Evolutionary conservation across 2,329 filamentous ascomycete genomes (phyloP).

Genomic region (Ceratocystis eucalypticola): DNA sequence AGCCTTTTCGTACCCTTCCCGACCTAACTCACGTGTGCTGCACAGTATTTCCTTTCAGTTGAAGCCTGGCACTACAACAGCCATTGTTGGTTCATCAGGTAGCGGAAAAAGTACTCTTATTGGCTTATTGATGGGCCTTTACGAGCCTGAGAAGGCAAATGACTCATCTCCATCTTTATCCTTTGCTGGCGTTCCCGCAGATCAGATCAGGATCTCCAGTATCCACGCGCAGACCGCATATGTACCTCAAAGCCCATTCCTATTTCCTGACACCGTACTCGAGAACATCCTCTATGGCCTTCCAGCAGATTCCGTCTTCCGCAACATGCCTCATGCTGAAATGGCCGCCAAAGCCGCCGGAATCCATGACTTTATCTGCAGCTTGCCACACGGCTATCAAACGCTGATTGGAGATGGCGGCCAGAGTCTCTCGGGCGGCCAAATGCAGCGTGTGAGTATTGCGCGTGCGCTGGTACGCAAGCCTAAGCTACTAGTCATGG

Average conservation of each 20-base stretch:
- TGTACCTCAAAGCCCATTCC: slow-evolving; percentile 55
- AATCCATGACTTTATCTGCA: slow-evolving; percentile 57
- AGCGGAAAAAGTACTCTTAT: slow-evolving; percentile 84
- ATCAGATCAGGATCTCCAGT: slow-evolving; percentile 43
- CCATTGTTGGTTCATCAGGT: slow-evolving; percentile 71
- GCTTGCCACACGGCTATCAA: slow-evolving; percentile 53
- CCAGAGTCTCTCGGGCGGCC: slow-evolving; percentile 60
- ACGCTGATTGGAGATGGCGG: slow-evolving; percentile 69
- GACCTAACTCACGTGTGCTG: slow-evolving; percentile 41
- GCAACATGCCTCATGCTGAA: slow-evolving; percentile 33
- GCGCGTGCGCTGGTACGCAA: slow-evolving; percentile 61
- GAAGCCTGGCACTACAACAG: slow-evolving; percentile 49
- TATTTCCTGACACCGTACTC: slow-evolving; percentile 65
- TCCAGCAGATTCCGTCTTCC: slow-evolving; percentile 37
- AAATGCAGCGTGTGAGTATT: slow-evolving; percentile 69
- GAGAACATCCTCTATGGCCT: slow-evolving; percentile 78
- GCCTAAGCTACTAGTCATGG: slow-evolving; percentile 63
- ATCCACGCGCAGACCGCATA: slow-evolving; percentile 51
- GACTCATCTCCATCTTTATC: background rate
- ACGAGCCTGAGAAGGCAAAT: slow-evolving; percentile 30
- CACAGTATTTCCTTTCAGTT: slow-evolving; percentile 53
- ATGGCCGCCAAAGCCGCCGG: slow-evolving; percentile 40
- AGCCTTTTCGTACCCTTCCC: slow-evolving; percentile 57
- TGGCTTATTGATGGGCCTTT: slow-evolving; percentile 60
- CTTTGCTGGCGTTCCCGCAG: background rate